These are phyloP conservation scores for Ganoderma lucidum DNA, from an alignment of 1,284 basidiomycete genomes.

Conservation along the genomic window DNA sequence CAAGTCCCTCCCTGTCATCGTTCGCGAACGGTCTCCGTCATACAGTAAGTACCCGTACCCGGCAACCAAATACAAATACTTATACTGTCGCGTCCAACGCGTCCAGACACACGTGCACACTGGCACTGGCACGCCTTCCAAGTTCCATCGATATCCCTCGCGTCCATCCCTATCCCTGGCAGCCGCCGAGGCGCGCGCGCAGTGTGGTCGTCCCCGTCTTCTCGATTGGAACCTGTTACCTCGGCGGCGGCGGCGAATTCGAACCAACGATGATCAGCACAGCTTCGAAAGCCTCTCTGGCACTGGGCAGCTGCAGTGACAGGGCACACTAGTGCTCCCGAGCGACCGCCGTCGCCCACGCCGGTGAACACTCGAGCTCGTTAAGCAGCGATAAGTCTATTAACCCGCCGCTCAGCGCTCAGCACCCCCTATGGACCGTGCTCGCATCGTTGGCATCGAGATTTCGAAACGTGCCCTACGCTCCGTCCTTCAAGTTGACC, in stretches of 20 bases:
- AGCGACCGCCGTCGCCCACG: not conserved
- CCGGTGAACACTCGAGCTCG: not conserved
- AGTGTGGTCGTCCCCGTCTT: not conserved
- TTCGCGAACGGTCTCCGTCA: too few relatives aligned
- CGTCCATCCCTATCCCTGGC: not conserved
- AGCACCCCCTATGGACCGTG: not conserved
- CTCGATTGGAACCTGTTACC: not conserved
- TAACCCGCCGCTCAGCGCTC: not conserved
- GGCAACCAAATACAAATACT: not conserved
- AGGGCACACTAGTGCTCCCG: not conserved
- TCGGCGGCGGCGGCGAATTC: not conserved
- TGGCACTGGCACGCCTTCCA: not conserved
- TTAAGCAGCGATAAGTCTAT: not conserved
- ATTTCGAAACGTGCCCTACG: too few relatives aligned
- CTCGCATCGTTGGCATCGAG: too few relatives aligned
- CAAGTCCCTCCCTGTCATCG: too few relatives aligned
- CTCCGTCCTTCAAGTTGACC: too few relatives aligned
- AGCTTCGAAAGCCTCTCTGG: not conserved
- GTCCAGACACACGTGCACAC: not conserved
- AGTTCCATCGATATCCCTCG: not conserved
- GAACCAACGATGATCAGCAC: not conserved
- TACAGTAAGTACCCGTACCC: not conserved
- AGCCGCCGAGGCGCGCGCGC: too few relatives aligned
- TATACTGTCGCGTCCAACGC: not conserved
- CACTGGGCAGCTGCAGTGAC: not conserved